Conservation (phyloP, 2,329 filamentous ascomycete genomes). For the Fusarium keratoplasticum region DNA sequence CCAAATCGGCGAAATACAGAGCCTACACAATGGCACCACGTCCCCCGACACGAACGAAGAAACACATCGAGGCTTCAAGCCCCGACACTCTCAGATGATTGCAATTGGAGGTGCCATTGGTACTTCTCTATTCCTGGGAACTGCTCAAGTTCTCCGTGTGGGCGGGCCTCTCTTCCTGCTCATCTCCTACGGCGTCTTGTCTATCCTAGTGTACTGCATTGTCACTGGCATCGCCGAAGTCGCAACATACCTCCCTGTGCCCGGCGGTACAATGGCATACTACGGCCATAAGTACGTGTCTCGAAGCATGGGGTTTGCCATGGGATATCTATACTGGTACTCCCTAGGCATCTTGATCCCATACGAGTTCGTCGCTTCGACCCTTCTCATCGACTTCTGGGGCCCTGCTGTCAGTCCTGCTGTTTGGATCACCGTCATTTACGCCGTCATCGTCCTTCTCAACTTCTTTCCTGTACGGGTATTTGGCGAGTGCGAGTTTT, state of each 20-base stretch:
- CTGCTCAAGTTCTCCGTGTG: not conserved
- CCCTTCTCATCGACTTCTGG: not conserved
- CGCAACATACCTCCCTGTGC: slow-evolving; percentile 42
- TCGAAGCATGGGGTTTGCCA: slow-evolving; percentile 50
- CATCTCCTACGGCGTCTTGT: not conserved
- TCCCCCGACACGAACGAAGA: not conserved
- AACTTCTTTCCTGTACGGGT: not conserved
- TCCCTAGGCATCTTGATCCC: not conserved
- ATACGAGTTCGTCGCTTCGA: not conserved
- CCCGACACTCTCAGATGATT: not conserved
- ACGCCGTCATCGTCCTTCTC: not conserved
- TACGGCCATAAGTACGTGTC: slow-evolving; percentile 44
- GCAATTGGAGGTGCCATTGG: slow-evolving; percentile 15
- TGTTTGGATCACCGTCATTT: not conserved
- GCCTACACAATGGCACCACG: not conserved
- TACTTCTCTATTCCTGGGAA: slow-evolving; percentile 16
- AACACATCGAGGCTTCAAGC: not conserved
- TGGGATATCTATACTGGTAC: slow-evolving; percentile 60
- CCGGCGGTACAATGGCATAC: slow-evolving; percentile 37
- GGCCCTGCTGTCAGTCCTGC: not conserved
- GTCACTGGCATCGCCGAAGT: slow-evolving; percentile 37
- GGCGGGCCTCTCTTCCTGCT: not conserved
- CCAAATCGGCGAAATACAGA: not conserved
- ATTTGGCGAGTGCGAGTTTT: not conserved
- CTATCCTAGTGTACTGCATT: not conserved